Evolutionary conservation across 495 filamentous ascomycete species (phyloP).

Genomic region (Podospora appendiculata): DNA sequence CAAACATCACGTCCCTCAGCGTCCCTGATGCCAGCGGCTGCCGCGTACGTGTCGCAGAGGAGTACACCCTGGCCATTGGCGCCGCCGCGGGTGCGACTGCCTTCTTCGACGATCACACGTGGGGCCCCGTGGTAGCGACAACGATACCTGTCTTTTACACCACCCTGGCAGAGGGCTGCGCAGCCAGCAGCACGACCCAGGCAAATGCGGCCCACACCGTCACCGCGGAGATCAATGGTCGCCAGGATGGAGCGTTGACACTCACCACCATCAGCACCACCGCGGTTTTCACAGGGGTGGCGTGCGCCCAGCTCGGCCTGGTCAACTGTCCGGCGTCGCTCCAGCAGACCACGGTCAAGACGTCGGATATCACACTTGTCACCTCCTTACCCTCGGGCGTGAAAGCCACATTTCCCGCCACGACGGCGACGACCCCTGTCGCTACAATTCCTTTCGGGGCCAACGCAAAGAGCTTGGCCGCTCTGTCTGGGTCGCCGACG

Average conservation of each 20-base stretch:
- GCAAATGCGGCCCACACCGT: background rate
- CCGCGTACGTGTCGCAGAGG: slow-evolving; percentile 33
- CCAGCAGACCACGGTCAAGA: slow-evolving; percentile 30
- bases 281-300: slow-evolving; percentile 27
- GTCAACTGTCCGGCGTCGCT: slow-evolving; percentile 39
- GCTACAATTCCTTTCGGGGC: slow-evolving; percentile 2
- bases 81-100: slow-evolving; percentile 45
- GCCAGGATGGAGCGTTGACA: background rate
- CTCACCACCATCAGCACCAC: slow-evolving; percentile 23
- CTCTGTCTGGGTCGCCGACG: background rate
- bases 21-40: slow-evolving; percentile 25
- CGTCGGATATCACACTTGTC: slow-evolving; percentile 23
- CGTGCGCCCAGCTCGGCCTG: slow-evolving; percentile 30
- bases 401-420: slow-evolving; percentile 26
- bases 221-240: background rate
- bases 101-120: slow-evolving; percentile 32
- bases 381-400: slow-evolving; percentile 31
- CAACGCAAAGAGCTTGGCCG: background rate
- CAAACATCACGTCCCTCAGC: slow-evolving; percentile 33
- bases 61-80: slow-evolving; percentile 42
- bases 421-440: slow-evolving; percentile 6
- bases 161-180: slow-evolving; percentile 40
- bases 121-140: slow-evolving; percentile 40
- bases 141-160: slow-evolving; percentile 47
- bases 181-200: slow-evolving; percentile 16